Conservation (phyloP, 2,329 filamentous ascomycete genomes). For the Ophiostoma triangulosporum region DNA sequence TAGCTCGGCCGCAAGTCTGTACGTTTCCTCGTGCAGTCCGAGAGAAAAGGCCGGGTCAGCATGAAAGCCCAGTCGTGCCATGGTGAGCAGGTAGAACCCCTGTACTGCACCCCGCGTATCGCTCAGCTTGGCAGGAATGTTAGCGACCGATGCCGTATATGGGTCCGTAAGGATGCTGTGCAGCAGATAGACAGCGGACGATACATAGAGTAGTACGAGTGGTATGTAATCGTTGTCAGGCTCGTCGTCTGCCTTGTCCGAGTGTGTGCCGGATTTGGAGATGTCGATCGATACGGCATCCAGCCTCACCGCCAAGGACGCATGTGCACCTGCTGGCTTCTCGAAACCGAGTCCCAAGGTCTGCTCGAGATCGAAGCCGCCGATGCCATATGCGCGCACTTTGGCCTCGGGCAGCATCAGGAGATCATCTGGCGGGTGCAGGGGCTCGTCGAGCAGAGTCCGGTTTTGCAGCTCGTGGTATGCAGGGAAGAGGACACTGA, state of each 20-base stretch:
- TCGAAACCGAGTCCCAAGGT: not conserved
- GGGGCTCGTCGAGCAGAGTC: conserved; percentile 6
- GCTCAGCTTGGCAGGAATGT: conserved; percentile 59
- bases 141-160: conserved; percentile 30
- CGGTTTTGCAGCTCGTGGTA: conserved; percentile 11
- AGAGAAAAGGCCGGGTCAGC: conserved; percentile 53
- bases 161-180: conserved; percentile 39
- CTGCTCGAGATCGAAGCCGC: conserved; percentile 9
- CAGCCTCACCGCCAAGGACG: not conserved
- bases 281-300: not conserved
- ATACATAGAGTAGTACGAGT: conserved; percentile 32
- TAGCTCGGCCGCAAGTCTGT: conserved; percentile 68
- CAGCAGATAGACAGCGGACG: conserved; percentile 34
- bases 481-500: conserved; percentile 23
- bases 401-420: not conserved
- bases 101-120: conserved; percentile 60
- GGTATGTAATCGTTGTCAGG: not conserved
- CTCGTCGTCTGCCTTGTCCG: not conserved
- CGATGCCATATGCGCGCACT: conserved; percentile 11
- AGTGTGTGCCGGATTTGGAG: not conserved
- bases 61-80: conserved; percentile 69
- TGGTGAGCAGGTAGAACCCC: conserved; percentile 58
- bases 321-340: not conserved
- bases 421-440: not conserved
- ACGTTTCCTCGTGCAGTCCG: conserved; percentile 44